Evolutionary conservation across 345 rosid species (phyloP).

Genomic region (Eucalyptus sp.): DNA sequence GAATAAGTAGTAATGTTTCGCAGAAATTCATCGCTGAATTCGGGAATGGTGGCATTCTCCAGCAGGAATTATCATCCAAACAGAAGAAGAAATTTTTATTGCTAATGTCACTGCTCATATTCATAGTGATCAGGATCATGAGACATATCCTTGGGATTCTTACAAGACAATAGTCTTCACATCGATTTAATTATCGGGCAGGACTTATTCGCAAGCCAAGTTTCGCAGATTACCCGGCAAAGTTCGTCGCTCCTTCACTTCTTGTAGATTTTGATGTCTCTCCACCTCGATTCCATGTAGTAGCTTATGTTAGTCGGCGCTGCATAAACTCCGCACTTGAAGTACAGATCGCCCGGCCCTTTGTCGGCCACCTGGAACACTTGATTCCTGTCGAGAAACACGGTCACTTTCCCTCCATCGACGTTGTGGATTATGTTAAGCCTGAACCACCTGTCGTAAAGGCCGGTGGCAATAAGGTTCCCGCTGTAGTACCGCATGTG

Average conservation of each 20-base stretch:
- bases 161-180: background rate
- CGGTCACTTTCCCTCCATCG: constrained; percentile 3
- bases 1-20: background rate
- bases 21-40: background rate
- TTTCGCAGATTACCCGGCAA: background rate
- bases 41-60: background rate
- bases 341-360: constrained; percentile 8
- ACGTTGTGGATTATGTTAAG: constrained; percentile 16
- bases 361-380: background rate
- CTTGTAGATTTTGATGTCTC: constrained; percentile 2
- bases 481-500: constrained; percentile 7
- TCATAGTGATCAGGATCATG: background rate
- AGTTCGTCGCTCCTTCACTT: background rate
- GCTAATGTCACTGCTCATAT: background rate
- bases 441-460: constrained; percentile 4
- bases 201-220: background rate
- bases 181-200: background rate
- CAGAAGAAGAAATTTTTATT: background rate
- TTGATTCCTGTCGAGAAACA: constrained; percentile 11
- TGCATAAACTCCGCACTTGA: constrained; percentile 29
- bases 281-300: constrained; percentile 30
- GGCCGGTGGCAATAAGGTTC: constrained; percentile 7
- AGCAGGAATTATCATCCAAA: background rate
- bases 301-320: background rate
- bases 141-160: background rate